phyloP scores from a whole-genome alignment of 2,329 filamentous ascomycete species.

The Elsinoe australis region DNA sequence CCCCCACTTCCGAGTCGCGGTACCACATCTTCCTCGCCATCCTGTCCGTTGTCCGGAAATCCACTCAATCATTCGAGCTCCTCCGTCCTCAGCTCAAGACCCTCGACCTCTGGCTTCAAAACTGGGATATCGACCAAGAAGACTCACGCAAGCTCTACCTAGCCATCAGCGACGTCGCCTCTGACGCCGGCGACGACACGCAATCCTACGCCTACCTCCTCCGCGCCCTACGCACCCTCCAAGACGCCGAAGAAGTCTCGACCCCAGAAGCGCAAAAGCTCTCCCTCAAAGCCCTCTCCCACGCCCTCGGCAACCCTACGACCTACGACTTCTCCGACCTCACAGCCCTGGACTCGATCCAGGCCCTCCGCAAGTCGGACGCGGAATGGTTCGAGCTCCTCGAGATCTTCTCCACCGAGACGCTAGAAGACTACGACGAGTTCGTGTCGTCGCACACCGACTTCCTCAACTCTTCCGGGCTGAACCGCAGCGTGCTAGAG shows the following conservation, averaged over 20 bases:
- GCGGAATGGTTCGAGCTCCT: slow-evolving; percentile 83
- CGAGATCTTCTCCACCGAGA: slow-evolving; percentile 89
- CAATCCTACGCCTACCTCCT: slow-evolving; percentile 66
- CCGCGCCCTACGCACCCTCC: slow-evolving; percentile 68
- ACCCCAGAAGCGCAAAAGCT: slow-evolving; percentile 50
- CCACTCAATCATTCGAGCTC: slow-evolving; percentile 59
- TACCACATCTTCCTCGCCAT: slow-evolving; percentile 89
- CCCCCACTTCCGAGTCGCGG: slow-evolving; percentile 66
- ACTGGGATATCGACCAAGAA: slow-evolving; percentile 76
- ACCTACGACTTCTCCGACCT: slow-evolving; percentile 69
- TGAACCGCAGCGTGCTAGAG: slow-evolving; percentile 65
- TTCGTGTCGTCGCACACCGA: slow-evolving; percentile 87
- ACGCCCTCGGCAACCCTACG: slow-evolving; percentile 56
- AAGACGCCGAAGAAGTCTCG: slow-evolving; percentile 49
- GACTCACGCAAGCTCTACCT: slow-evolving; percentile 79
- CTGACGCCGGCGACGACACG: slow-evolving; percentile 68
- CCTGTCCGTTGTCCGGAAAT: slow-evolving; percentile 70
- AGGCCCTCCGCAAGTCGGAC: slow-evolving; percentile 78
- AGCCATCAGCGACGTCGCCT: slow-evolving; percentile 71
- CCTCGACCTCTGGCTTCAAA: slow-evolving; percentile 70
- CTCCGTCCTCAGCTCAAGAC: slow-evolving; percentile 76
- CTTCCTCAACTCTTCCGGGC: slow-evolving; percentile 59
- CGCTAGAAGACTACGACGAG: slow-evolving; percentile 90
- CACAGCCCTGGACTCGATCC: slow-evolving; percentile 65
- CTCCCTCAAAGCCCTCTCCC: slow-evolving; percentile 56